Percentiles rank a stretch among this genome's conserved stretches.
Evolutionary conservation across 2,329 filamentous ascomycete genomes (phyloP).

Genomic region (Colletotrichum noveboracense): DNA sequence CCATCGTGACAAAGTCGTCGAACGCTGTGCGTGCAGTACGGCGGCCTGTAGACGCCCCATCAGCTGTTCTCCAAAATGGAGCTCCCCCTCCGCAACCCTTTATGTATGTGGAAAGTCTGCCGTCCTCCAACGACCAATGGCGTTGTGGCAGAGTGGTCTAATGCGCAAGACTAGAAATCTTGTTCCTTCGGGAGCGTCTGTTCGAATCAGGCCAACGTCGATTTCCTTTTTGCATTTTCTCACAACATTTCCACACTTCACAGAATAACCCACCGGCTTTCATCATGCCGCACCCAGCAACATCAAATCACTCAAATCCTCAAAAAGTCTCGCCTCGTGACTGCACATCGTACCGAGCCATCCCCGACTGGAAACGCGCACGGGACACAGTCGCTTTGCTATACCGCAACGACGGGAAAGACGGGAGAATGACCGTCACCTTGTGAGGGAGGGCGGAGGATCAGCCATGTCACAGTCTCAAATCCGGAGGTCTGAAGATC

Average conservation of each 20-base stretch:
- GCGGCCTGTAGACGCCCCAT: background rate
- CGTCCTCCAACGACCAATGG: too few species aligned
- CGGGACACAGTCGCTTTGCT: background rate
- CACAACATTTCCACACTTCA: background rate
- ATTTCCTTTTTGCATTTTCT: background rate
- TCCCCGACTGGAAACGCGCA: background rate
- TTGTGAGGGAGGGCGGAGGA: background rate
- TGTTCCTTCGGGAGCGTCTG: conserved; percentile 18
- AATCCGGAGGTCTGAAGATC: background rate
- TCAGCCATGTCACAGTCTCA: conserved; percentile 13
- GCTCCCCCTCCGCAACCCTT: too few species aligned
- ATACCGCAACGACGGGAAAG: background rate
- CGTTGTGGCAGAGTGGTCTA: conserved; percentile 17
- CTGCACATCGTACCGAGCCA: background rate
- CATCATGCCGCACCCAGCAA: background rate
- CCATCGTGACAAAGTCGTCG: too few species aligned
- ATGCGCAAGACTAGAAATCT: conserved; percentile 18
- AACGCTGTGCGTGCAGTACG: background rate
- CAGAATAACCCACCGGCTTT: background rate
- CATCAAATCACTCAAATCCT: background rate
- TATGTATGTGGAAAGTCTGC: too few species aligned
- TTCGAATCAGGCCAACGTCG: conserved; percentile 17
- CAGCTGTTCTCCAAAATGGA: background rate
- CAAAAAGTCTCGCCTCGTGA: background rate
- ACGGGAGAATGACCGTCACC: background rate